Evolutionary conservation across 768 basidiomycete genomes (phyloP), one percentile per base, ranked within the genome.

Genomic region (Antrodiella citrinella): DNA sequence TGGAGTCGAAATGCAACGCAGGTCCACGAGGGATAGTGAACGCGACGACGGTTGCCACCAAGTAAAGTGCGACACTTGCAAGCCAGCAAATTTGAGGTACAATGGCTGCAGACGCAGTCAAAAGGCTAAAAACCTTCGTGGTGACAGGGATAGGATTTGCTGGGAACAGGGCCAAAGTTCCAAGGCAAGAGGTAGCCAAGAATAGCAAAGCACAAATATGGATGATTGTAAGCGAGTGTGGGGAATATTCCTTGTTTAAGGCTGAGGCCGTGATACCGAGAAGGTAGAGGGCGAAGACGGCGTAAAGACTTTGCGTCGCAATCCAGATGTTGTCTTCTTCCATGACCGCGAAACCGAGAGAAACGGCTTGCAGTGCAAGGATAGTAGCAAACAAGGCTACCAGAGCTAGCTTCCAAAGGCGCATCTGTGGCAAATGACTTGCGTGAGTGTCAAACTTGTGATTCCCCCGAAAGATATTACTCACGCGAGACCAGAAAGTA

Each of bases 11-110:
- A 60, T 90, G 78, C 4, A 94, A 69, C 7, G 72, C 67, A 0
- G 93, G 93, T 0, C 91, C 91, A 30, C 76, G 71, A 2, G 85
- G 86, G 1, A 82, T 84, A 4, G 67, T 70, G 47, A 70, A 61
- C 15, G 69, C 64, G n/a, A 83, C 44, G 26, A 69, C 50, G 49
- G 69, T 69, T 2, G 73, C 67, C 15, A 77, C 30, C 21, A 66
- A 61, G 56, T 83, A 85, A 18, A 84, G 60, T 4, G 57, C 69
- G 13, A 84, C 59, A 7, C 73, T 67, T 2, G 72, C 63, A 48
- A 80, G 78, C 80, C 81, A 85, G 4, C 84, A 59, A 5, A 42
- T 58, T 11, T 49, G 42, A 21, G 54, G 63, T 55, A 53, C 57
- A 45, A 25, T 9, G 21, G 19, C 21, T 5, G 41, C 7, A 67